Percentiles rank a stretch among this genome's conserved stretches.
phyloP scores from a whole-genome alignment of 352 stramenopile species.

The Aphanomyces invadans region DNA sequence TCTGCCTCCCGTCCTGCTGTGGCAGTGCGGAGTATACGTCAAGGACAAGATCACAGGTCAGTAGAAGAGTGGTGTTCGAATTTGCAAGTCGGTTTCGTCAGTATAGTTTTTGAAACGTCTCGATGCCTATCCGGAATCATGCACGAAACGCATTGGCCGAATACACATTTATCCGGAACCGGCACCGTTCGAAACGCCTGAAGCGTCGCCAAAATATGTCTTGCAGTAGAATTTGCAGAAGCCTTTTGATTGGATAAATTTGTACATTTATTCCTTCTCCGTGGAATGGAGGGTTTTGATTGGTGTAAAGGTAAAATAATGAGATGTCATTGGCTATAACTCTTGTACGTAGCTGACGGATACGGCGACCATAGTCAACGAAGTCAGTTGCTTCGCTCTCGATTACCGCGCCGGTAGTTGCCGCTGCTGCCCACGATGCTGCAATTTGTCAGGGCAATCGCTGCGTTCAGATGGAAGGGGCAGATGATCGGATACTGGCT shows the following conservation, averaged over 20 bases:
- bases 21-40: conserved; percentile 11
- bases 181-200: too few species aligned
- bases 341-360: background rate
- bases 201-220: too few species aligned
- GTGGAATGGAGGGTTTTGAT: background rate
- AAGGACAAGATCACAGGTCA: conserved; percentile 10
- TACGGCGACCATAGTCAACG: background rate
- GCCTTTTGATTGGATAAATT: conserved; percentile 4
- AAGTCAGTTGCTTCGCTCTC: conserved; percentile 18
- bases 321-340: conserved; percentile 3
- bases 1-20: background rate
- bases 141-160: too few species aligned
- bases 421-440: background rate
- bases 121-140: too few species aligned
- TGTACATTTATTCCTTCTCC: background rate
- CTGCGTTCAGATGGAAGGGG: conserved; percentile 21
- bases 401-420: background rate
- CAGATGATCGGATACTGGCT: conserved; percentile 24
- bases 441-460: conserved; percentile 11
- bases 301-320: conserved; percentile 9
- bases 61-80: background rate
- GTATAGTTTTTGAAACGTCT: too few species aligned
- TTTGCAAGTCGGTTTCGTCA: too few species aligned
- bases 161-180: background rate
- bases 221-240: background rate